A percentile compares a stretch with the other conserved stretches of the same genome.
These are phyloP conservation scores for Rubroshorea leprosula DNA, from an alignment of 345 rosid genomes.

Conservation along the genomic window DNA sequence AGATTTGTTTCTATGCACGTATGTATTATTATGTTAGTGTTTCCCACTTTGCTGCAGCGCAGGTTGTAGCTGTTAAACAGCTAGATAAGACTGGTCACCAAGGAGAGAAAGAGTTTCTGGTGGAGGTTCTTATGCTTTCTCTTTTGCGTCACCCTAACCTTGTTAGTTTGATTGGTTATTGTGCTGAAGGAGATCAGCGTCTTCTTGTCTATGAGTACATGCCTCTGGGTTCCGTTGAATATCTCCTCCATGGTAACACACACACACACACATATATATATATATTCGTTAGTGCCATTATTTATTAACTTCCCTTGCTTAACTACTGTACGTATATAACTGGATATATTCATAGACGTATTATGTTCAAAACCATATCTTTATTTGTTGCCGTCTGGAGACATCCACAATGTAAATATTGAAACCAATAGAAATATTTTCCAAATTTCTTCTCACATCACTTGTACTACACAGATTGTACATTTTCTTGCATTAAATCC, in stretches of 20 bases:
- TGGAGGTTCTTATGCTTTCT: conserved; percentile 86
- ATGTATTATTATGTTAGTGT: too few species aligned
- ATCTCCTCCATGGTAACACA: conserved; percentile 63
- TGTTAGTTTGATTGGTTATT: conserved; percentile 62
- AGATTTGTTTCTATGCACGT: too few species aligned
- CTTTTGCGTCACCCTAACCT: conserved; percentile 62
- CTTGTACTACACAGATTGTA: too few species aligned
- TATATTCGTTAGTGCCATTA: too few species aligned
- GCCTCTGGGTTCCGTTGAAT: conserved; percentile 68
- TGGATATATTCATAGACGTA: too few species aligned
- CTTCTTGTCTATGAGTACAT: conserved; percentile 68
- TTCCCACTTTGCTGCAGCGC: too few species aligned
- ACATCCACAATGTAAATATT: neutral
- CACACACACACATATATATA: too few species aligned
- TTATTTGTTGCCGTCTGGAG: neutral
- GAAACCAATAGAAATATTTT: too few species aligned
- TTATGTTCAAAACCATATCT: neutral
- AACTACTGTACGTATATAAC: too few species aligned
- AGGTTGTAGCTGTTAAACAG: conserved; percentile 69
- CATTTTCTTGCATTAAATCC: too few species aligned
- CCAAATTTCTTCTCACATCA: too few species aligned
- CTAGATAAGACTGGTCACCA: conserved; percentile 55
- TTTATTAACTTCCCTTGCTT: too few species aligned
- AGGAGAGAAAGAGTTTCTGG: conserved; percentile 82
- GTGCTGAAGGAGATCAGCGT: conserved; percentile 71